Evolutionary conservation across 106 monocot genomes (phyloP), one percentile per base, ranked within the genome.

Genomic region (Chionographis japonica): DNA sequence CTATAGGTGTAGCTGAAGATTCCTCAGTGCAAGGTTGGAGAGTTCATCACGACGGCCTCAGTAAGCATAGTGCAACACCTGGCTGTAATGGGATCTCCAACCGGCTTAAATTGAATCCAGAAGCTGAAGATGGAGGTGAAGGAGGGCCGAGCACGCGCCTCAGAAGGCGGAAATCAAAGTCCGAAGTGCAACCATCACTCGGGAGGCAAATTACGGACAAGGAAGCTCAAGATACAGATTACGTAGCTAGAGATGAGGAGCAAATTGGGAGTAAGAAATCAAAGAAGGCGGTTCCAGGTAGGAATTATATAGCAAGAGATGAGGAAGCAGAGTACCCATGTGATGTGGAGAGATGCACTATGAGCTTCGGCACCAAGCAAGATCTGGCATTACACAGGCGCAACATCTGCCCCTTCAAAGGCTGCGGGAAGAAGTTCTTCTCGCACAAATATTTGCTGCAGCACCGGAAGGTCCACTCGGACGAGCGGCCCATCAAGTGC

Each of bases 371-470:
- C 16, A 76, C 88, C 4, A 89, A 89, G 56, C 86, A 83, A 0
- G 95, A 95, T 13, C 66, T 95, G 18, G 16, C 64, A 17, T 40
- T 84, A 75, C 95, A 95, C 78, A 95, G 92, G 71, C 71, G 76
- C 39, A 82, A 95, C 51, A 89, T 95, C 12, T 95, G 95, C 75
- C 95, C 91, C 0, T 77, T 86, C 6, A 79, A 89, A 74, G 95
- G 84, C 0, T 95, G 95, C 50, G 86, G 84, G 6, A 95, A 95
- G 76, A 95, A 92, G 74, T 91, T 95, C 74, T 95, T 95, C 62
- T 95, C 86, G 2, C 95, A 95, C 75, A 95, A 95, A 70, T 95
- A 95, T 61, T 52, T 95, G 70, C 64, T 95, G 54, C 91, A 91
- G 72, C 95, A 95, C 64, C 81, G 79, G 6, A 86, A 89, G 37